phyloP scores from a whole-genome alignment of 2,329 filamentous ascomycete species.

The Trichoderma pleuroti region DNA sequence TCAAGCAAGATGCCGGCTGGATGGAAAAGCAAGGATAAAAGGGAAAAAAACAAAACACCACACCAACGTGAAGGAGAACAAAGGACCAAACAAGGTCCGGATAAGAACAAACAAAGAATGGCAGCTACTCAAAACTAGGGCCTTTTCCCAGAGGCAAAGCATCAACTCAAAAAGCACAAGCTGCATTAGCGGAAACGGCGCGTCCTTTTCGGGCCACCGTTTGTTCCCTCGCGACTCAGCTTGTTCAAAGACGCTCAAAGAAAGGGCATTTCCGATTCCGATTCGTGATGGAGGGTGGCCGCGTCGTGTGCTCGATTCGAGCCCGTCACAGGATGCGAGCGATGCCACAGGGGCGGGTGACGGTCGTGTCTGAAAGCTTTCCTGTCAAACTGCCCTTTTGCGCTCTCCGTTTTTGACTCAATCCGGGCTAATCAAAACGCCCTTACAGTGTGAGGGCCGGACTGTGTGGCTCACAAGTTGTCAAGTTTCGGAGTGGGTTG shows the following conservation, averaged over 20 bases:
- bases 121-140: neutral
- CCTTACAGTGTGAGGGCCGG: neutral
- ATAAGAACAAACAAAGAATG: neutral
- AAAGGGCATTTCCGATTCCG: neutral
- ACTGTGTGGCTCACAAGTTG: conserved; percentile 11
- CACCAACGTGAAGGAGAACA: neutral
- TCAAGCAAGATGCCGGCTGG: neutral
- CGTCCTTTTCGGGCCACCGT: conserved; percentile 1
- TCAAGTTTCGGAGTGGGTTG: neutral
- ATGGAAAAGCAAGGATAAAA: neutral
- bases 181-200: conserved; percentile 1
- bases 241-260: neutral
- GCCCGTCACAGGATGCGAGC: neutral
- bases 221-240: neutral
- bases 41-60: neutral
- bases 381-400: neutral
- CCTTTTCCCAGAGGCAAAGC: neutral
- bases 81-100: neutral
- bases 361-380: neutral
- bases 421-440: neutral
- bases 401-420: neutral
- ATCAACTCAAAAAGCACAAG: neutral
- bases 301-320: conserved; percentile 1
- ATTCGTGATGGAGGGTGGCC: conserved; percentile 3
- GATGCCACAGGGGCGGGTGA: conserved; percentile 1